Base-by-base conservation (phyloP, 2,329 filamentous ascomycete species). In the Talaromyces sp. region DNA sequence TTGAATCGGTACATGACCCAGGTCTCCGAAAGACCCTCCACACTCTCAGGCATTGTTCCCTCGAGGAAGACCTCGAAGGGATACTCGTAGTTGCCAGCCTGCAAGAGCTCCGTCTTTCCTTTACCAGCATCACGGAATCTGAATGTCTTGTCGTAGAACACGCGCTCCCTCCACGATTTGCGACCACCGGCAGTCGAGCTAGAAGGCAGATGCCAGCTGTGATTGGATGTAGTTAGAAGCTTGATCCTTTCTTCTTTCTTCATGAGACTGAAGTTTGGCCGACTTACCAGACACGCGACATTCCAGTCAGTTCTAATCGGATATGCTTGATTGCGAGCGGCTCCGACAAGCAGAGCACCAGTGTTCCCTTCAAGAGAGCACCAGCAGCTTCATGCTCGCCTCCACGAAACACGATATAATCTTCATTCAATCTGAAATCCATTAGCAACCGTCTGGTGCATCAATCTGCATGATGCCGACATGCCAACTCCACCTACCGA, bases 1-100 rank as follows among this genome's bases (percentile, higher is more conserved):
- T 96, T 96, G 66, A 99, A 80, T 61, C 89, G 87, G 75, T 97
- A 99, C 43, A 90, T 88, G 55, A 97, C 86, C 75, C 88, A 93
- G 14, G 89, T 92, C 63, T 95, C 90, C 51, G 84, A 82, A 51
- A 97, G 79, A 3, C 94, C 94, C 74, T 97, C 94, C 36, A 99
- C 84, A 67, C 91, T 96, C 80, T 97, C 94, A 16, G 90, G 83
- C 68, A 83, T 66, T 11, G 71, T 70, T 4, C 89, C 89, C 14
- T 87, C 82, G n/a, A 93, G 77, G 52, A 88, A 79, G 52, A 87
- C 78, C 62, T 91, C 86, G 69, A 94, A 93, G 0, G 88, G 88
- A 76, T 88, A 93, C 71, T 92, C 89, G 73, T 94, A 91, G 72
- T 93, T 93, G 57, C 88, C 89, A 22, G 87, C 83, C 4, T 82